Base-by-base conservation (phyloP, 2,329 filamentous ascomycete species). In the Rutstroemia sydowiana region DNA sequence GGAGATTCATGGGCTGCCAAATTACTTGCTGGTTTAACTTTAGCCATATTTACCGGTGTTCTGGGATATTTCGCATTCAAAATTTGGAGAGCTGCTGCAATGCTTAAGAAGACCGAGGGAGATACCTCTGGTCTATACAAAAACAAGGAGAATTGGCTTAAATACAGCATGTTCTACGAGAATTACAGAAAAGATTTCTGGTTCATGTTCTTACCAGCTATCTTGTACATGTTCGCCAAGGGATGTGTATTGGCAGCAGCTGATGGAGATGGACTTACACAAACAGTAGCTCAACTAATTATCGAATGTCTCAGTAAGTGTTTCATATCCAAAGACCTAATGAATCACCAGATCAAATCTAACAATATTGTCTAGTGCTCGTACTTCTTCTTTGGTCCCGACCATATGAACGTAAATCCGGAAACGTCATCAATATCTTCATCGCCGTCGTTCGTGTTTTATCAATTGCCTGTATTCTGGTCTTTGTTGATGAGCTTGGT, bases 111-210 rank as follows among this genome's bases (percentile, higher is more conserved):
- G 63, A 64, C 75, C 28, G 84, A 95, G 59, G 92, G 92, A 52
- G 86, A 91, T 65, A 70, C 78, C 0, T 75, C 77, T 14, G 80
- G 74, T 11, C 76, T 98, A 8, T 97, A 90, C 69, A 87, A 96
- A 55, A 79, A 97, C 71, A 95, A 93, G 74, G 80, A 86, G 53
- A 84, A 85, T 37, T 96, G 93, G 91, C 78, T 88, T 68, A 95
- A 93, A 73, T 98, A 98, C 77, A 93, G 88, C 63, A 77, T 96
- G 56, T 97, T 98, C 73, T 98, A 98, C 74, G 93, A 97, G 64
- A 85, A 85, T 61, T 97, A 95, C 76, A 90, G 89, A 73, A 89
- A 87, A 70, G 82, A 84, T 61, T 95, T 92, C 74, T 98, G 93
- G 93, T 97, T 92, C 92, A 71, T 96, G 21, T 97, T 98, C 66